Evolutionary conservation across 1,284 basidiomycete genomes (phyloP), one percentile per base, ranked within the genome.

Genomic region (Ceratobasidium sp.): DNA sequence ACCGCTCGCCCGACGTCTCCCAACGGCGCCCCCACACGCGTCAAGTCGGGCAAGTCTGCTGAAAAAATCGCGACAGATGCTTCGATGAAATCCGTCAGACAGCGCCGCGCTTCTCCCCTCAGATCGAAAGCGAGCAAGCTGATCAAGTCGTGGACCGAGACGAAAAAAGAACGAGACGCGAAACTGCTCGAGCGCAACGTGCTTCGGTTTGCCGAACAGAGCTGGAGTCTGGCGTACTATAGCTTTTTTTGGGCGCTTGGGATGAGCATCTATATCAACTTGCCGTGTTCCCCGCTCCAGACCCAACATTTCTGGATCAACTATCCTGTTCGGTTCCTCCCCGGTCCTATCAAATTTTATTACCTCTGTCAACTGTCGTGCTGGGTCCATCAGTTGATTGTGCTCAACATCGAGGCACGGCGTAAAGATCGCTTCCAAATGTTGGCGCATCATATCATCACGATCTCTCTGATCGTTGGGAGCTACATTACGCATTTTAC

Each of bases 391-490:
- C 95, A 97, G 84, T 87, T 98, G 23, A 87, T 98, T 78, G 92
- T 97, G 75, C 89, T 99, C 83, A 94, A 98, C 83, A 92, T 95
- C n/a, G 97, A 99, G 84, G 96, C 92, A 63, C 88, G 91, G 73
- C 89, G 97, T 76, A 96, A 95, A 82, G 97, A 99, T 84, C 95
- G 98, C 83, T 87, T 88, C 83, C 96, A 98, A 85, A 99, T 99
- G 97, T 93, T 98, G 87, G 87, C 91, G 37, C 97, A 99, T 85
- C 97, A 99, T 84, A 83, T 98, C 81, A 92, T 99, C 81, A 97
- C 96, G 23, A 89, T 97, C 76, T 83, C 88, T 51, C 89, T 99
- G 79, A 90, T 98, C 85, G 83, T 87, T 42, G 82, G 86, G 37
- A 96, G 94, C 82, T 99, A 98, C 85, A 87, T 88, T 74, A 90